phyloP scores from a whole-genome alignment of 331 rosid genomes.

The Prunus yedoensis region DNA sequence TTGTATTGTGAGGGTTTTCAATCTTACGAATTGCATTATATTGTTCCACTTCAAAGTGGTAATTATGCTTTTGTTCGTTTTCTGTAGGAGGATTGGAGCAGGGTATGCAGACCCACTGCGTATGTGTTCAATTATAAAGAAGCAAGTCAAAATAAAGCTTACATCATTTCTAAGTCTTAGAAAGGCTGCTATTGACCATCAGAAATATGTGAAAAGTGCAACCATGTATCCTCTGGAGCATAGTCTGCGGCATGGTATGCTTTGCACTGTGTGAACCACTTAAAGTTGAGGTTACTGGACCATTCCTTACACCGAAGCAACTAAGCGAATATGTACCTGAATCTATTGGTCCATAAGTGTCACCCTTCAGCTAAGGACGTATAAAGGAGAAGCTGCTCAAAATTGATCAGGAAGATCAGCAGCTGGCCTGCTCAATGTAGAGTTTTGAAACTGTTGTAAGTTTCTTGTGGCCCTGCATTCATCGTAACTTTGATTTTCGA shows the following conservation, averaged over 20 bases:
- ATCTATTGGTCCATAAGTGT: neutral
- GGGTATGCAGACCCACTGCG: conserved; percentile 68
- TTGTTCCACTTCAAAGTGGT: neutral
- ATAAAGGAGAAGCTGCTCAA: conserved; percentile 14
- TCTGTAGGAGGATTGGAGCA: conserved; percentile 77
- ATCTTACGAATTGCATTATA: neutral
- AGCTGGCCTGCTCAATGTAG: neutral
- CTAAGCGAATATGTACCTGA: conserved; percentile 5
- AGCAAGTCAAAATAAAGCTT: conserved; percentile 48
- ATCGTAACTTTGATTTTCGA: neutral
- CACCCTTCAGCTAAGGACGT: neutral
- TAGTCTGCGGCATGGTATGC: conserved; percentile 62
- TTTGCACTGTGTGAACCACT: conserved; percentile 66
- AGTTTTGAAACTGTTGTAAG: conserved; percentile 12
- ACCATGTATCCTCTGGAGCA: conserved; percentile 89
- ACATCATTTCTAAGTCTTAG: conserved; percentile 49
- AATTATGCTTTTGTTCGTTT: conserved; percentile 16
- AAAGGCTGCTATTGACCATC: conserved; percentile 57
- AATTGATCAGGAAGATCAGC: conserved; percentile 7
- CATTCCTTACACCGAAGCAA: neutral
- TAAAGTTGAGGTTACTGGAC: conserved; percentile 17
- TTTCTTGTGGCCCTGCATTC: conserved; percentile 2
- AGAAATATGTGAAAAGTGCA: conserved; percentile 57
- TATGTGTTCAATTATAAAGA: conserved; percentile 61
- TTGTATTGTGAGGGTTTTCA: neutral